Base-by-base conservation (phyloP, 768 basidiomycete genomes). In the Pisolithus orientalis region DNA sequence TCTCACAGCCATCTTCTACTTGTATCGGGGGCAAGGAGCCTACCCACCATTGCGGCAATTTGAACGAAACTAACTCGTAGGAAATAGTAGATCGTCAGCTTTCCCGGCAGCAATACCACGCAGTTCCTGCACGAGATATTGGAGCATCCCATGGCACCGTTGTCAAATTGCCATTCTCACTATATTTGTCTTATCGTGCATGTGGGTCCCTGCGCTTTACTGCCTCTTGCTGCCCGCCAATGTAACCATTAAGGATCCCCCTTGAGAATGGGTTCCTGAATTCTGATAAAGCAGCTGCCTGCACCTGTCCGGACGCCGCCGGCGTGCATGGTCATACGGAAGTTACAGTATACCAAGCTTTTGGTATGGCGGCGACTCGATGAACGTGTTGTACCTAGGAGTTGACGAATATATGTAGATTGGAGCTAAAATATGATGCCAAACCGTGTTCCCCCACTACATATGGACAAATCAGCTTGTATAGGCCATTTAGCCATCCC, bases 91-190 rank as follows among this genome's bases (percentile, higher is more conserved):
- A 14, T 13, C 13, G 4, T 34, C 11, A 5, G 11, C 13, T 34
- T 14, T 14, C 34, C 34, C 34, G 13, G 34, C 13, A 34, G 34
- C 11, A 4, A 34, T 34, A 14, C 13, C 11, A 14, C 34, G 34
- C 34, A 11, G 13, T 14, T 14, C 34, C 11, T 34, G 34, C 34
- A 34, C 34, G 34, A 14, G 11, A 13, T 11, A 14, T 34, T 3
- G 34, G 2, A 34, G 13, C 11, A 14, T 34, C 34, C 13, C 34
- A 11, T 4, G 34, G 34, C 11, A 11, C 13, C 11, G 11, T 34
- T 13, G 57, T 54, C 59, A 65, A 65, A 67, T 69, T 65, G 59
- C 59, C 60, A 69, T 63, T 59, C 38, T 49, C 56, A 45, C 63
- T 49, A 67, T 47, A 69, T 66, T 67, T 65, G 57, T 69, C 59